These are phyloP conservation scores for Colletotrichum filicis DNA, from an alignment of 2,329 filamentous ascomycete species.

Conservation along the genomic window DNA sequence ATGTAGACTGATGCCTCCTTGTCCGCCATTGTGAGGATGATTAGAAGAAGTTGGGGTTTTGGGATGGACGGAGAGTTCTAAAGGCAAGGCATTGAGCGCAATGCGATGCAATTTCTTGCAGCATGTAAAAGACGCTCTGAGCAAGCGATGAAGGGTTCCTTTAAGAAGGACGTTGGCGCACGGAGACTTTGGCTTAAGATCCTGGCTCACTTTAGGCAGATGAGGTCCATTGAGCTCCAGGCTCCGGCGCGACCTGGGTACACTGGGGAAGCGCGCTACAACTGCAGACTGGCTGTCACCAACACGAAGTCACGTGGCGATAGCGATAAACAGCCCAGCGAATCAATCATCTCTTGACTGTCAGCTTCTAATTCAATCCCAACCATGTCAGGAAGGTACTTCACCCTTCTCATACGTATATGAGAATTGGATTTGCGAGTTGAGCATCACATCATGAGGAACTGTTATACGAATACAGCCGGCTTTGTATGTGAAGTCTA, in stretches of 20 bases:
- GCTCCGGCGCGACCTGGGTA: slow-evolving; percentile 23
- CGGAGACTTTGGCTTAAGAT: neutral
- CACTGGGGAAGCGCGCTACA: slow-evolving; percentile 9
- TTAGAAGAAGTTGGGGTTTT: neutral
- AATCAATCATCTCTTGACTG: neutral
- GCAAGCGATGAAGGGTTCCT: neutral
- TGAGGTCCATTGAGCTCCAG: slow-evolving; percentile 31
- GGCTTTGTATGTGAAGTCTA: neutral
- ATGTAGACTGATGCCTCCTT: slow-evolving; percentile 96
- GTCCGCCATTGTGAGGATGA: slow-evolving; percentile 73
- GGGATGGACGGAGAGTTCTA: no score
- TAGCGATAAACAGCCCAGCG: slow-evolving; percentile 2
- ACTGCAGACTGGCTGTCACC: neutral
- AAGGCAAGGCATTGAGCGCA: neutral
- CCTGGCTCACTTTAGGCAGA: slow-evolving; percentile 33
- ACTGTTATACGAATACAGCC: no score
- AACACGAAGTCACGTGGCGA: slow-evolving; percentile 37
- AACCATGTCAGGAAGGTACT: neutral
- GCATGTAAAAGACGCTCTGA: neutral
- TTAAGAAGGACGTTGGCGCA: slow-evolving; percentile 16
- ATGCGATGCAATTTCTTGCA: neutral
- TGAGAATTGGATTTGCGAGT: no score
- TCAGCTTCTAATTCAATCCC: neutral
- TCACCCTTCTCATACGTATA: no score
- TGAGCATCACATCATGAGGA: no score